phyloP scores from a whole-genome alignment of 441 rosid species.

The Populus hybrid region DNA sequence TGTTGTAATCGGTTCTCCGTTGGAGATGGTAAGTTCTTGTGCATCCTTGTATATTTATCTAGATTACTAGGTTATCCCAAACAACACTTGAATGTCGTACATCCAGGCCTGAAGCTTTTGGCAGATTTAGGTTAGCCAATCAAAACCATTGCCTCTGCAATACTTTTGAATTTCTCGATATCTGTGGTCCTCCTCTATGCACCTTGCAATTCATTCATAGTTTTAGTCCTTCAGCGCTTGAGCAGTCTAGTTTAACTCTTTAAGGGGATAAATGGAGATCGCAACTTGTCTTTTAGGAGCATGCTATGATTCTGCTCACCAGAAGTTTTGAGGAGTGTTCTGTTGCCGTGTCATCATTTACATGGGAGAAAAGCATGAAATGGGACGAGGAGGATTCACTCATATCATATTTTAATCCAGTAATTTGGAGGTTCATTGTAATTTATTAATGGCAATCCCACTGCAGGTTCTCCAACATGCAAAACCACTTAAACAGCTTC shows the following conservation, averaged over 20 bases:
- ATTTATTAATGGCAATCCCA: neutral
- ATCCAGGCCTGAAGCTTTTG: neutral
- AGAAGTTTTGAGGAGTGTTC: neutral
- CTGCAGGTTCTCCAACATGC: constrained; percentile 55
- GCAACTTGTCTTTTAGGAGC: too few relatives aligned
- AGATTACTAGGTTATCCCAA: neutral
- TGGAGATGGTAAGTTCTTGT: constrained; percentile 59
- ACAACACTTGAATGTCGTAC: neutral
- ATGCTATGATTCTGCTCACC: too few relatives aligned
- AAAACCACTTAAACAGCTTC: constrained; percentile 46
- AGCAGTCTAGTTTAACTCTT: too few relatives aligned
- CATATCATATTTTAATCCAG: neutral
- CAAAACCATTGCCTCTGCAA: neutral
- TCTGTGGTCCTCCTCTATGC: too few relatives aligned
- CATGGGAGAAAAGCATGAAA: neutral
- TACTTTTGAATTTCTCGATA: neutral
- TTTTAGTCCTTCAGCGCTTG: too few relatives aligned
- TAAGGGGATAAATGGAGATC: too few relatives aligned
- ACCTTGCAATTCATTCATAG: too few relatives aligned
- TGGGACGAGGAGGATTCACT: neutral
- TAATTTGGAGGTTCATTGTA: neutral
- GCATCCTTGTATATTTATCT: too few relatives aligned
- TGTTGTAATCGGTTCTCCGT: constrained; percentile 66
- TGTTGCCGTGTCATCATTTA: neutral
- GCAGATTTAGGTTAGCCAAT: neutral